Conservation (phyloP, 495 filamentous ascomycete genomes). For the Amphirosellinia nigrospora region DNA sequence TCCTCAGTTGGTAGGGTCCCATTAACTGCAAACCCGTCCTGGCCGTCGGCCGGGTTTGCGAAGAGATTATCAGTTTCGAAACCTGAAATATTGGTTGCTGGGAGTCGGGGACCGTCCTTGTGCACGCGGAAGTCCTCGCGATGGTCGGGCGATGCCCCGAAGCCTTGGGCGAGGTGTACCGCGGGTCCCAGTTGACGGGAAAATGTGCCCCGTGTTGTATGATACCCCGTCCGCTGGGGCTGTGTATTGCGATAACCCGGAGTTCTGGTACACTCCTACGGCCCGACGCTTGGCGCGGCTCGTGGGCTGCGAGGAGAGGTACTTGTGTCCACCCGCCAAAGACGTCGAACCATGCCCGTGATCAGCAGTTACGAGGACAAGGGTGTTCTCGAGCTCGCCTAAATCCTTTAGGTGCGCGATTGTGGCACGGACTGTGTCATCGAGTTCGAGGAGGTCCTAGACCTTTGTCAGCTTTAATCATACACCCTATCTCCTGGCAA, state of each 20-base stretch:
- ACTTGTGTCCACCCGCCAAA: constrained; percentile 60
- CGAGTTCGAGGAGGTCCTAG: constrained; percentile 72
- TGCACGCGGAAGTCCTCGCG: constrained; percentile 71
- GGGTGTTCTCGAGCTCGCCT: constrained; percentile 65
- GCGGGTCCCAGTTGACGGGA: constrained; percentile 76
- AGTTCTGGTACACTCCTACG: constrained; percentile 68
- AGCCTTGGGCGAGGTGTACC: constrained; percentile 73
- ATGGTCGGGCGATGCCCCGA: constrained; percentile 68
- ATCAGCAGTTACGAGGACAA: constrained; percentile 75
- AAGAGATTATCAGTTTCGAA: constrained; percentile 52
- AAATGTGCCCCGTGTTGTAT: constrained; percentile 71
- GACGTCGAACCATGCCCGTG: constrained; percentile 79
- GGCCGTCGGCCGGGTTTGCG: constrained; percentile 66
- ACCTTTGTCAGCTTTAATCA: not conserved
- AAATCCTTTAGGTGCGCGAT: constrained; percentile 64
- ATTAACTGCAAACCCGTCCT: constrained; percentile 69
- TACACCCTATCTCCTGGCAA: not conserved
- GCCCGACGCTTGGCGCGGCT: constrained; percentile 70
- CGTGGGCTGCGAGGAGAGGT: constrained; percentile 62
- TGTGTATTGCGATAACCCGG: constrained; percentile 73
- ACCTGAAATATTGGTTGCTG: constrained; percentile 54
- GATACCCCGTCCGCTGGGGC: constrained; percentile 46
- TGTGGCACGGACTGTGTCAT: constrained; percentile 73
- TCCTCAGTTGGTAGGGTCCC: constrained; percentile 66
- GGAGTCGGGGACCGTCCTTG: constrained; percentile 56